phyloP scores from a whole-genome alignment of 2,329 filamentous ascomycete genomes.

The Trichoderma hamatum region DNA sequence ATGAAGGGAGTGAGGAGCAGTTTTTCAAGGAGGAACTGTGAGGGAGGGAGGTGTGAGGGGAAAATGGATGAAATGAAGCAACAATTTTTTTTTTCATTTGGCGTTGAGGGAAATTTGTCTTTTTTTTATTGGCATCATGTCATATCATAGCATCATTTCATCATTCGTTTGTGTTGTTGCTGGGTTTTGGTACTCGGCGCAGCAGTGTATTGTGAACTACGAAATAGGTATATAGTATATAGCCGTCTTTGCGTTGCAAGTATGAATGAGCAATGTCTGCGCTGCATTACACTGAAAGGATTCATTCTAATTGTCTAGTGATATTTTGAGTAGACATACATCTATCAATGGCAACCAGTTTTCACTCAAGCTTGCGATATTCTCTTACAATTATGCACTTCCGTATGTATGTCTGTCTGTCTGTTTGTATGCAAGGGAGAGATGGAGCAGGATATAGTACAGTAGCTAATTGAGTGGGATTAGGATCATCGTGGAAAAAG shows the following conservation, averaged over 20 bases:
- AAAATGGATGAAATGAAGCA: background rate
- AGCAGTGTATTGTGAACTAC: background rate
- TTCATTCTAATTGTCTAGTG: no score
- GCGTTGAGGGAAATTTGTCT: background rate
- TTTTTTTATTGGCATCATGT: background rate
- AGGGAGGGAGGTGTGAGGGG: background rate
- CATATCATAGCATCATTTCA: background rate
- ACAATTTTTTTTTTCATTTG: background rate
- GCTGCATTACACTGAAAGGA: background rate
- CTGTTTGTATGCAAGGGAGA: background rate
- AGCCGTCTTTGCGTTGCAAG: background rate
- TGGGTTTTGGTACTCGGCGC: background rate
- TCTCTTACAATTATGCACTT: no score
- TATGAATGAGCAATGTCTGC: background rate
- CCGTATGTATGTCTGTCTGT: background rate
- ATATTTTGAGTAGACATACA: background rate
- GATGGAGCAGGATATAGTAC: no score
- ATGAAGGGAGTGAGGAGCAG: constrained; percentile 19
- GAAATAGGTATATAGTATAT: background rate
- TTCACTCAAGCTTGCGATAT: background rate
- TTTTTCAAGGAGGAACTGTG: constrained; percentile 20
- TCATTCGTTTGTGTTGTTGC: background rate
- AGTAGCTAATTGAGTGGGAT: background rate
- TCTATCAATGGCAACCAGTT: background rate
- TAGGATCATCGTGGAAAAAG: background rate